Base-by-base conservation (phyloP, 306 rosid species). In the Sesbania bispinosa region DNA sequence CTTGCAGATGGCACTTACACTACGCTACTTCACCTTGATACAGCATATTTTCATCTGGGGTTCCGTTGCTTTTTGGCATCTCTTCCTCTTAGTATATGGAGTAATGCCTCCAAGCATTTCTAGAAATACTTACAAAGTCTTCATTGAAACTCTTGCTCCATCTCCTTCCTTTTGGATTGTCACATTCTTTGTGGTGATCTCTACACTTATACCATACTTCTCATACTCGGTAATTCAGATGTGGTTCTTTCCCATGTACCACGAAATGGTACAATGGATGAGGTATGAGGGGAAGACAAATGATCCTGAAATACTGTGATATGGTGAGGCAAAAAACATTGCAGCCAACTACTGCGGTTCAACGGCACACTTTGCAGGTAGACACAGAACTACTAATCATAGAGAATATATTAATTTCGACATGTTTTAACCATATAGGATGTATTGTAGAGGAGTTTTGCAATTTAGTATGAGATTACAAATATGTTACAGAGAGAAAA, bases 21-120 rank as follows among this genome's bases (percentile, higher is more conserved):
- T 94, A 27, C 87, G 83, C 16, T 90, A 89, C 86, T 89, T 94
- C 85, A 90, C 98, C 60, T 77, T 87, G 77, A 83, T 94, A 63
- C 96, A 94, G 39, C 98, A 90, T 60, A 27, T 90, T 39, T 61
- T 81, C 79, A 94, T 94, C 79, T 94, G 98, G 97, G 92, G 98
- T 68, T 83, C 98, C 15, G 76, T 94, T 65, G 85, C 78, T 29
- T 11, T 89, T 36, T 94, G 97, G 97, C 82, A 94, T 74, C 26
- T 90, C 29, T 90, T 90, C 75, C 87, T 87, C 66, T 5, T 90
- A 72, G 75, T 19, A 20, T 94, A 90, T 16, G 98, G 96, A 39
- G 79, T 92, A 76, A 66, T 90, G 74, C 52, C 88, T 54, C 77
- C 96, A 20, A 23, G n/a, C 1, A 2, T 86, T 62, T 89, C 98